Base-by-base conservation (phyloP, 2,329 filamentous ascomycete genomes). In the Beauveria sp. region DNA sequence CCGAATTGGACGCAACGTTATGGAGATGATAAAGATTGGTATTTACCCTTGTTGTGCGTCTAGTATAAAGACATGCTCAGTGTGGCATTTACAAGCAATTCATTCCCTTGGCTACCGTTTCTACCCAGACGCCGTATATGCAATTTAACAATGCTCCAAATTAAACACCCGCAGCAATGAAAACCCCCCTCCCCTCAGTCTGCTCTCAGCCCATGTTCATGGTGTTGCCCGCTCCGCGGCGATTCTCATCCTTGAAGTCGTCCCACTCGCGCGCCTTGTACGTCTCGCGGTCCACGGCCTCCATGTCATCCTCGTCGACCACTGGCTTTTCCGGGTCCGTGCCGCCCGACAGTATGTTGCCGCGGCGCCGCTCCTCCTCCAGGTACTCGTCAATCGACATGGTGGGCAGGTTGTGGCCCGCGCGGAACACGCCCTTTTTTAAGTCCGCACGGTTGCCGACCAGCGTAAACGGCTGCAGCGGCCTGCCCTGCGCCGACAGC, bases 381-480 rank as follows among this genome's bases (percentile, higher is more conserved):
- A 99, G 80, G 71, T 98, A 99, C 77, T 99, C 95, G 68, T 99
- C 95, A 64, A 99, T 97, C 1, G 86, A 90, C 95, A 99, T 98
- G 3, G 95, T 98, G 1, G 95, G 95, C 63, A 99, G 77, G 75
- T 91, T 97, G 73, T 99, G 95, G 8, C 95, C 91, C 0, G 91
- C 86, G 61, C 90, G 83, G 75, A 99, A 99, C 0, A 99, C 93
- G 3, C 89, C 89, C 63, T 87, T 81, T 64, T 87, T 84, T 63
- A 96, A 75, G 64, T 91, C 87, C 64, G 91, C 86, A 43, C 95
- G 84, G 66, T 82, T 88, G 63, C 88, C 88, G 5, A 96, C 80
- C 24, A 99, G 80, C 1, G 92, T 97, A 70, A 99, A 98, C 0
- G 93, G 93, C 68, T 93, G 86, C 67, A 98, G 79, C 16, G 95